A percentile compares a stretch with the other conserved stretches of the same genome.
phyloP scores from a whole-genome alignment of 371 early-diverging fungal species.

The Capillidium rhysosporum region DNA sequence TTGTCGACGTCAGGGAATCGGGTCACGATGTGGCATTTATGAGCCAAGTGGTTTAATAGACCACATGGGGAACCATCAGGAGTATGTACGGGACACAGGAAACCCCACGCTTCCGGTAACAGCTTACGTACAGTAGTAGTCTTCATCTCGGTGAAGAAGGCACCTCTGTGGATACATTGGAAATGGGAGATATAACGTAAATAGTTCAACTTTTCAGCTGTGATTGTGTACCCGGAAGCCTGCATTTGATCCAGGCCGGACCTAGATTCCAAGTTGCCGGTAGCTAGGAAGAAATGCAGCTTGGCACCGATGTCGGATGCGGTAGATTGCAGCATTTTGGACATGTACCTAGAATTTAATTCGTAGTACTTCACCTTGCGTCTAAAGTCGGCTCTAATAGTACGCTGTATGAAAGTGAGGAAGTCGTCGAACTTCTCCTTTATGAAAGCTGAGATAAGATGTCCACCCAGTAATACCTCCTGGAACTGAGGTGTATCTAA shows the following conservation, averaged over 20 bases:
- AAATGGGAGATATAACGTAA: constrained; percentile 96
- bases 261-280: constrained; percentile 80
- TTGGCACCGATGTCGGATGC: constrained; percentile 64
- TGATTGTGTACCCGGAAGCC: constrained; percentile 87
- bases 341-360: constrained; percentile 42
- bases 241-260: constrained; percentile 93
- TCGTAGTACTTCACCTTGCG: constrained; percentile 41
- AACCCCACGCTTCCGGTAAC: constrained; percentile 97
- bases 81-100: constrained; percentile 98
- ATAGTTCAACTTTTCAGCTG: constrained; percentile 98
- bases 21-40: constrained; percentile 69
- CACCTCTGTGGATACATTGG: constrained; percentile 96
- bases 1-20: constrained; percentile 32
- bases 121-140: constrained; percentile 97
- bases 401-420: constrained; percentile 28
- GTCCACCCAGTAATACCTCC: constrained; percentile 88
- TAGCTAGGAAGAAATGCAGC: constrained; percentile 85
- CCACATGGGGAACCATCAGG: constrained; percentile 99
- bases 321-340: constrained; percentile 21
- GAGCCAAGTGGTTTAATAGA: constrained; percentile 94
- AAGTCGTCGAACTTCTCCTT: constrained; percentile 89
- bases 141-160: constrained; percentile 96
- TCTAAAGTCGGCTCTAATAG: constrained; percentile 47
- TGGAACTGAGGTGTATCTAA: constrained; percentile 94
- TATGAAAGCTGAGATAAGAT: constrained; percentile 66